Conservation (phyloP, 1,139 yeast genomes). For the Diutina catenulata region DNA sequence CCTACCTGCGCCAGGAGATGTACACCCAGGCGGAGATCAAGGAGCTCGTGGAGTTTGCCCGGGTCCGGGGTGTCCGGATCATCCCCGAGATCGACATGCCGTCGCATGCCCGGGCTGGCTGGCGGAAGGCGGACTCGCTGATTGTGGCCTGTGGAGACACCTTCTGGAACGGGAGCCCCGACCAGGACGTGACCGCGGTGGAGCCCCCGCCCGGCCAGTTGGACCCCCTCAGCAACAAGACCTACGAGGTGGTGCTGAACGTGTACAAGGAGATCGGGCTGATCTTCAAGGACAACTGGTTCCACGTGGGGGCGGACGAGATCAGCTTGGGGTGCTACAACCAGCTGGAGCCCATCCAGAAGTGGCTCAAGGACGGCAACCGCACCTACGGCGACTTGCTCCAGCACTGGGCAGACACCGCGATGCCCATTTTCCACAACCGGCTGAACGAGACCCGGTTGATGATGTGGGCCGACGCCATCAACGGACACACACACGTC, state of each 20-base stretch:
- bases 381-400: slow-evolving; percentile 21
- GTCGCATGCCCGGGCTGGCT: slow-evolving; percentile 37
- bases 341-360: slow-evolving; percentile 16
- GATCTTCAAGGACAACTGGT: slow-evolving; percentile 24
- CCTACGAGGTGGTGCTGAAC: slow-evolving; percentile 22
- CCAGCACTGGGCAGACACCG: slow-evolving; percentile 28
- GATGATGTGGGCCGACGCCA: slow-evolving; percentile 40
- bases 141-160: slow-evolving; percentile 24
- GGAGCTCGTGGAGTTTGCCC: slow-evolving; percentile 24
- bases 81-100: slow-evolving; percentile 40
- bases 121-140: slow-evolving; percentile 23
- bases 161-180: slow-evolving; percentile 21
- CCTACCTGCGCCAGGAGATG: slow-evolving; percentile 25
- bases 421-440: slow-evolving; percentile 19
- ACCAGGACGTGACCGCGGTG: slow-evolving; percentile 20
- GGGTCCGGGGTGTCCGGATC: slow-evolving; percentile 28
- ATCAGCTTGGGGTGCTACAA: slow-evolving; percentile 26
- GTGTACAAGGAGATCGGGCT: slow-evolving; percentile 26
- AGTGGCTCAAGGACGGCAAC: slow-evolving; percentile 19
- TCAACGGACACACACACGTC: slow-evolving; percentile 15
- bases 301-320: slow-evolving; percentile 40
- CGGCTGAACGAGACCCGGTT: slow-evolving; percentile 14
- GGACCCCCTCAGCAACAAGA: slow-evolving; percentile 23
- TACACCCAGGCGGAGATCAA: slow-evolving; percentile 23
- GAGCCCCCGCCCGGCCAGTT: slow-evolving; percentile 40